Conservation (phyloP, 2,329 filamentous ascomycete genomes). For the Fusarium sp. region DNA sequence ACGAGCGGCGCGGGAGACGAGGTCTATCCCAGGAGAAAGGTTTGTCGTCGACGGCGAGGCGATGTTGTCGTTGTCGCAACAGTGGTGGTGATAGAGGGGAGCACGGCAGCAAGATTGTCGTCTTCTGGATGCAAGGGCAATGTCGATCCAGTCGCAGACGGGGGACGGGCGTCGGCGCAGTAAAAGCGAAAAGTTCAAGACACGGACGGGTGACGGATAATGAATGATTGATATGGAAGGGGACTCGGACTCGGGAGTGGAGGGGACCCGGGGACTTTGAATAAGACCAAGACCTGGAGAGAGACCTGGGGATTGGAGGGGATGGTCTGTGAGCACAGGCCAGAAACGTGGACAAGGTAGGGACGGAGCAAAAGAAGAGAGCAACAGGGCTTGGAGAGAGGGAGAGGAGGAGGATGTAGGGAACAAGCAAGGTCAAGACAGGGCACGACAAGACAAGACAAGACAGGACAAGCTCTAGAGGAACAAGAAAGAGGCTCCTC, state of each 20-base stretch:
- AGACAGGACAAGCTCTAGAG: background rate
- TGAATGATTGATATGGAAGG: slow-evolving; percentile 20
- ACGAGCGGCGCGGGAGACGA: slow-evolving; percentile 32
- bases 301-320: slow-evolving; percentile 37
- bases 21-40: slow-evolving; percentile 3
- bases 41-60: slow-evolving; percentile 1
- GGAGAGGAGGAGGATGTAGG: background rate
- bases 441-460: background rate
- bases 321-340: slow-evolving; percentile 33
- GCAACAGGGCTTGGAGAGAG: background rate
- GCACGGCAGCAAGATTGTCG: background rate
- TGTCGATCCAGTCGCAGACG: background rate
- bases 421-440: background rate
- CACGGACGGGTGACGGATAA: slow-evolving; percentile 10
- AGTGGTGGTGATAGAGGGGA: background rate
- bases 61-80: background rate
- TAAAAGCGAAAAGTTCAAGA: slow-evolving; percentile 1
- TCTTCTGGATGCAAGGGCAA: background rate
- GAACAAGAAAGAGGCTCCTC: slow-evolving; percentile 2
- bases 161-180: slow-evolving; percentile 1
- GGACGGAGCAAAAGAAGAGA: background rate
- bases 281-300: slow-evolving; percentile 18
- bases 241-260: slow-evolving; percentile 15
- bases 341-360: slow-evolving; percentile 27
- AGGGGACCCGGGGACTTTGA: slow-evolving; percentile 17